These are phyloP conservation scores for Ophiosphaerella narmari DNA, from an alignment of 2,329 filamentous ascomycete species.

Conservation along the genomic window DNA sequence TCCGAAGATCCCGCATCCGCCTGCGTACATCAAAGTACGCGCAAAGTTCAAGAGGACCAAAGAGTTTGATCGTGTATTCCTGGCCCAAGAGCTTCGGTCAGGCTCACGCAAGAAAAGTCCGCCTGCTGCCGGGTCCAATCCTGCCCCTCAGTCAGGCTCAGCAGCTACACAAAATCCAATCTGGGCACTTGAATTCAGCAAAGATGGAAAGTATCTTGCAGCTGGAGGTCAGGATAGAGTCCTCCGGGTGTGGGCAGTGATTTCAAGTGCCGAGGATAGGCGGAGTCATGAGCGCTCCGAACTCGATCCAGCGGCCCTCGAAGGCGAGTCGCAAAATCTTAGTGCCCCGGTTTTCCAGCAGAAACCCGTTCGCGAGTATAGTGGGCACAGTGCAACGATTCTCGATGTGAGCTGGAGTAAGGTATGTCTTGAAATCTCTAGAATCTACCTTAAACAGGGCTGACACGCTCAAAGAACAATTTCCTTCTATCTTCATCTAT, in stretches of 20 bases:
- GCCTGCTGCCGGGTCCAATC: slow-evolving; percentile 29
- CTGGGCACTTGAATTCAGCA: slow-evolving; percentile 92
- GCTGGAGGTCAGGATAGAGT: slow-evolving; percentile 89
- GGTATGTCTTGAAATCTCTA: slow-evolving; percentile 39
- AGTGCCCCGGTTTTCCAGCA: slow-evolving; percentile 89
- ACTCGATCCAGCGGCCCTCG: slow-evolving; percentile 50
- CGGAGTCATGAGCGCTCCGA: slow-evolving; percentile 73
- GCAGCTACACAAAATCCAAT: slow-evolving; percentile 65
- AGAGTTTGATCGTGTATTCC: slow-evolving; percentile 85
- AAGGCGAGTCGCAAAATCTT: slow-evolving; percentile 64
- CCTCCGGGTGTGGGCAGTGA: slow-evolving; percentile 86
- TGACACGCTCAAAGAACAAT: slow-evolving; percentile 66
- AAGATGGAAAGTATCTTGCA: slow-evolving; percentile 86
- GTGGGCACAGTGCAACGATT: slow-evolving; percentile 82
- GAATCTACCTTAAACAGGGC: not conserved
- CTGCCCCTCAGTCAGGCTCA: slow-evolving; percentile 38
- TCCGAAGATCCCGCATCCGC: slow-evolving; percentile 84
- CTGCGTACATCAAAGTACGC: slow-evolving; percentile 86
- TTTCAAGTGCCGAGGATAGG: slow-evolving; percentile 81
- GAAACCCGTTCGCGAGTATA: slow-evolving; percentile 77
- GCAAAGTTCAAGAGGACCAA: slow-evolving; percentile 78
- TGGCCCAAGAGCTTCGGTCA: slow-evolving; percentile 86
- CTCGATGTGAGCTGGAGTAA: slow-evolving; percentile 97
- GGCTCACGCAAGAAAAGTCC: slow-evolving; percentile 44
- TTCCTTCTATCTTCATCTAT: slow-evolving; percentile 95